Conservation (phyloP, 768 basidiomycete species). For the Tricholoma matsutake region DNA sequence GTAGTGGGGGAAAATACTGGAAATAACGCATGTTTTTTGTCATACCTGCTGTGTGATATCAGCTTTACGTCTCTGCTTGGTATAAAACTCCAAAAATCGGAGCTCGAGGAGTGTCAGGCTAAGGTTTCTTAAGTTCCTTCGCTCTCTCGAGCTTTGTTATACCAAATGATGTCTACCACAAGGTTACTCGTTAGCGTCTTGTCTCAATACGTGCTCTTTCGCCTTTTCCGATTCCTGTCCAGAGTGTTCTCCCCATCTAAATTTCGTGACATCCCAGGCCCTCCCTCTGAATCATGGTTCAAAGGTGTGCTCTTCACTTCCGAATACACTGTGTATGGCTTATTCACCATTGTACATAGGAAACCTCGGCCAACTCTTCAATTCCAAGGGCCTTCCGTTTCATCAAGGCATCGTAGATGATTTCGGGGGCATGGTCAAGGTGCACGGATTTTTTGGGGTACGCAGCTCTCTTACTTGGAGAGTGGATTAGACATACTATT, state of each 20-base stretch:
- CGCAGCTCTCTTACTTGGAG: not conserved
- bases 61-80: not conserved
- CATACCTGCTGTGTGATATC: not conserved
- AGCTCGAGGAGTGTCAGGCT: not conserved
- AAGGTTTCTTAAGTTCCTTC: not conserved
- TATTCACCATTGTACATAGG: slow-evolving; percentile 20
- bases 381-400: slow-evolving; percentile 39
- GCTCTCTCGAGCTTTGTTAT: not conserved
- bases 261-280: slow-evolving; percentile 32
- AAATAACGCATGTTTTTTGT: no score
- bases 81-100: not conserved
- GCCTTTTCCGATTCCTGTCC: not conserved
- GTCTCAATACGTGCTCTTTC: not conserved
- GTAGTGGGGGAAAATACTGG: no score
- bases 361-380: slow-evolving; percentile 42
- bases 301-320: slow-evolving; percentile 22
- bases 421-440: slow-evolving; percentile 43
- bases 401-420: slow-evolving; percentile 35
- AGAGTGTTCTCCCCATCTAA: slow-evolving; percentile 9
- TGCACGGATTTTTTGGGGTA: slow-evolving; percentile 47
- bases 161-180: not conserved
- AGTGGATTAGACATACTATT: not conserved
- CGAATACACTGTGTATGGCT: not conserved
- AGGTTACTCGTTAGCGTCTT: not conserved
- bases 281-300: slow-evolving; percentile 31